Conservation (phyloP, 129 eudicot genomes). For the Silybum marianum region DNA sequence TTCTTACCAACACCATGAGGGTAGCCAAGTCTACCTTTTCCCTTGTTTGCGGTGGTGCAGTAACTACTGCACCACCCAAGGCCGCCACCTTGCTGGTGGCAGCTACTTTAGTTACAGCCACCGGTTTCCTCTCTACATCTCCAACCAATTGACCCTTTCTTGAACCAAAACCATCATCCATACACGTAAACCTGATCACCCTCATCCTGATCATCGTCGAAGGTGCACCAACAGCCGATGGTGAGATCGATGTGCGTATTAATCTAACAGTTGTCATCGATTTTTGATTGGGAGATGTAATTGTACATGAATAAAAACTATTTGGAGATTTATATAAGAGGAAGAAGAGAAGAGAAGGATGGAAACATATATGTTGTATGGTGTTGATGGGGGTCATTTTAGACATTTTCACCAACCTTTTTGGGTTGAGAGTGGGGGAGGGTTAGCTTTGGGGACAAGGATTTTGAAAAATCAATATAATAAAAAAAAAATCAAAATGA, state of each 20-base stretch:
- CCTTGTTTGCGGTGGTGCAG: constrained; percentile 30
- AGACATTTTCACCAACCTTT: constrained; percentile 25
- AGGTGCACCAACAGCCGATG: neutral
- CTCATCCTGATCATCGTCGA: constrained; percentile 8
- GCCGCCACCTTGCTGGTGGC: constrained; percentile 11
- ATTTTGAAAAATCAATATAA: constrained; percentile 6
- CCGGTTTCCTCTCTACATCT: constrained; percentile 32
- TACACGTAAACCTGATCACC: constrained; percentile 24
- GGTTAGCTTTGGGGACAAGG: constrained; percentile 29
- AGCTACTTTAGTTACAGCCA: constrained; percentile 19
- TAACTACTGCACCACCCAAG: constrained; percentile 8
- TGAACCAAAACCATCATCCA: constrained; percentile 26
- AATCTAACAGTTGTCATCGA: constrained; percentile 46
- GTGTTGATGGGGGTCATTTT: constrained; percentile 33
- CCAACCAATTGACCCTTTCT: constrained; percentile 24
- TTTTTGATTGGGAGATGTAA: neutral
- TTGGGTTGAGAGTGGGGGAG: constrained; percentile 31
- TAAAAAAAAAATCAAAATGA: neutral
- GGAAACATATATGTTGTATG: constrained; percentile 44
- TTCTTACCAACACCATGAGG: constrained; percentile 22
- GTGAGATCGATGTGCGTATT: constrained; percentile 26
- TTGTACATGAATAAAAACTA: neutral
- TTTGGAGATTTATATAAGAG: constrained; percentile 4
- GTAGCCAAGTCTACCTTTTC: constrained; percentile 35
- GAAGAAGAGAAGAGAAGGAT: constrained; percentile 19